Percentiles rank a stretch among this genome's conserved stretches.
These are phyloP conservation scores for Candida koratica DNA, from an alignment of 805 yeast genomes.

Conservation along the genomic window DNA sequence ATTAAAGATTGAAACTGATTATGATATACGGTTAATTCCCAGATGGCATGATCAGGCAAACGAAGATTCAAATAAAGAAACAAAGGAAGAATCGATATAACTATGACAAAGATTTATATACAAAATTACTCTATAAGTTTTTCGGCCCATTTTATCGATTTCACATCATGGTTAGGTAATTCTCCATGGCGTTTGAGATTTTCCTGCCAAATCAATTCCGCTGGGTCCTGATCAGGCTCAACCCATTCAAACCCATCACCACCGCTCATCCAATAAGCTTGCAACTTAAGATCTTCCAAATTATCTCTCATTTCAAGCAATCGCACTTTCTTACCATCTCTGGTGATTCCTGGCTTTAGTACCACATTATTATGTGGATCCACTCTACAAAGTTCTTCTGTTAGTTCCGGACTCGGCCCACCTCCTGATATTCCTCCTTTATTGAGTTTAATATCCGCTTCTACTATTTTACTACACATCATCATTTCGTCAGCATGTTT, in stretches of 20 bases:
- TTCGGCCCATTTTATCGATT: conserved; percentile 39
- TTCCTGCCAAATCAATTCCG: conserved; percentile 48
- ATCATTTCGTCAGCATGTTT: conserved; percentile 63
- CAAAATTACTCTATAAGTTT: conserved; percentile 24
- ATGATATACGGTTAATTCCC: conserved; percentile 38
- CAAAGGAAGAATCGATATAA: too few species aligned
- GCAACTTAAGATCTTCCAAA: conserved; percentile 61
- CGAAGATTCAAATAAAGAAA: too few species aligned
- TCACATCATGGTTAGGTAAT: conserved; percentile 14
- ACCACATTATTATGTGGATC: conserved; percentile 22
- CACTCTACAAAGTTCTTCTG: conserved; percentile 35
- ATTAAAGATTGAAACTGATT: conserved; percentile 35
- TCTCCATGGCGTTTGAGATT: conserved; percentile 25
- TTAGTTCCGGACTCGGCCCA: conserved; percentile 28
- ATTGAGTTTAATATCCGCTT: conserved; percentile 55
- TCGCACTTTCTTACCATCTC: conserved; percentile 38
- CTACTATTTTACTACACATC: conserved; percentile 61
- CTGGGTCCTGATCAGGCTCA: conserved; percentile 89
- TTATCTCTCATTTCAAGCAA: conserved; percentile 45
- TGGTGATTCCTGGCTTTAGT: conserved; percentile 31
- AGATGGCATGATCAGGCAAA: conserved; percentile 12
- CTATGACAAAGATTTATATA: conserved; percentile 8
- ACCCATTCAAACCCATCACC: conserved; percentile 88
- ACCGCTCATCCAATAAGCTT: conserved; percentile 83
- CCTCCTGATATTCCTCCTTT: conserved; percentile 46